Evolutionary conservation across 2,329 filamentous ascomycete species (phyloP).

Genomic region (Fusarium praegraminearum): DNA sequence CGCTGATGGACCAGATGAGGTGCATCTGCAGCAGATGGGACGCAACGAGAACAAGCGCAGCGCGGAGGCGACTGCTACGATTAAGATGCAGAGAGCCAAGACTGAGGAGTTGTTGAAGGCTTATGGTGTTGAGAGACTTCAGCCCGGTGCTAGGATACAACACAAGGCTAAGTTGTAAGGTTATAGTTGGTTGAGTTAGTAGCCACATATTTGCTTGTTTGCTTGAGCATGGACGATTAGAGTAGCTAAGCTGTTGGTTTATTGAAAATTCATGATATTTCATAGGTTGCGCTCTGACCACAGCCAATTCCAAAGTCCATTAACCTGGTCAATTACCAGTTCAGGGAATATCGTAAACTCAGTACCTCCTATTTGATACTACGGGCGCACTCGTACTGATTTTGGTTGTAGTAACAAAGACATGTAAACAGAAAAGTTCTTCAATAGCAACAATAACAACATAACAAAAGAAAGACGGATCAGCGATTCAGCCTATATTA

Average conservation of each 20-base stretch:
- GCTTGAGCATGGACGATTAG: not conserved
- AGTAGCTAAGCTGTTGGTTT: conserved; percentile 1
- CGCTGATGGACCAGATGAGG: conserved; percentile 96
- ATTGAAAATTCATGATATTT: conserved; percentile 7
- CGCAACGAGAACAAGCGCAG: conserved; percentile 82
- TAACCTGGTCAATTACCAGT: not conserved
- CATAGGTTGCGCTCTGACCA: not conserved
- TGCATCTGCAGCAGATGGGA: conserved; percentile 86
- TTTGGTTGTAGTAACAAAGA: not conserved
- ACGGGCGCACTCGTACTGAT: not conserved
- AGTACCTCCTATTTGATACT: not conserved
- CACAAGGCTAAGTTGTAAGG: conserved; percentile 60
- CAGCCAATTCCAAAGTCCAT: not conserved
- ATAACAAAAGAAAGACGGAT: not conserved
- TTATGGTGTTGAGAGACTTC: conserved; percentile 60
- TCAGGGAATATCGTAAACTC: not conserved
- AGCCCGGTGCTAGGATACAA: conserved; percentile 66
- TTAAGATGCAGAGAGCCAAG: conserved; percentile 73
- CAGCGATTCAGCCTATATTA: not conserved
- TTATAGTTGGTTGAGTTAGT: conserved; percentile 26
- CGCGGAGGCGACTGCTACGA: conserved; percentile 68
- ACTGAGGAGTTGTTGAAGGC: conserved; percentile 74
- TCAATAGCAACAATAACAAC: not conserved
- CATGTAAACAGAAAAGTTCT: not conserved
- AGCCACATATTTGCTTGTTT: conserved; percentile 10